These are phyloP conservation scores for Paulownia fortunei DNA, from an alignment of 257 asterid genomes.

Conservation along the genomic window DNA sequence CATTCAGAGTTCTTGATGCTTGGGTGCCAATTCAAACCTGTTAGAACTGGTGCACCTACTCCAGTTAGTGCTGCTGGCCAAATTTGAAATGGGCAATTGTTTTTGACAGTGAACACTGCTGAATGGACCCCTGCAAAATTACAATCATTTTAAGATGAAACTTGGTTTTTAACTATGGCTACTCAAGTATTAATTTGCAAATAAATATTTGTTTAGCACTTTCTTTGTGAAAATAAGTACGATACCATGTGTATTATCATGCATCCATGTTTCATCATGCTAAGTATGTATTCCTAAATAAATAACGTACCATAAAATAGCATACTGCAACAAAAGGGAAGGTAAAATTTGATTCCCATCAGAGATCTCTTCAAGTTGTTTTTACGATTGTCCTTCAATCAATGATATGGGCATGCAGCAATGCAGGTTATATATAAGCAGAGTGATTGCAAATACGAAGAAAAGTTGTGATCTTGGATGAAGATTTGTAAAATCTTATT, in stretches of 20 bases:
- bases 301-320: conserved; percentile 22
- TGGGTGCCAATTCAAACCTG: conserved; percentile 48
- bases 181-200: too few relatives aligned
- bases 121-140: conserved; percentile 40
- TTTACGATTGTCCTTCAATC: neutral
- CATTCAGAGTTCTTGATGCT: conserved; percentile 13
- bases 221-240: too few relatives aligned
- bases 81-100: conserved; percentile 44
- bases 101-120: conserved; percentile 36
- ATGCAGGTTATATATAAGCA: neutral
- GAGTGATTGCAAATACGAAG: neutral
- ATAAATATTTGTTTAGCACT: too few relatives aligned
- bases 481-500: neutral
- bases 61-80: conserved; percentile 59
- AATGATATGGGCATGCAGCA: neutral
- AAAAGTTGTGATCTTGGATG: neutral
- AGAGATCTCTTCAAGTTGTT: neutral
- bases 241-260: too few relatives aligned
- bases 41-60: conserved; percentile 4
- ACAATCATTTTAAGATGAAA: too few relatives aligned
- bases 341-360: neutral
- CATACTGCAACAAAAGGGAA: conserved; percentile 21
- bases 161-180: too few relatives aligned
- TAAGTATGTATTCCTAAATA: too few relatives aligned
- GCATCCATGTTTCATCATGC: too few relatives aligned